Conservation (phyloP, 306 rosid species). For the Ochetophila trinervis region DNA sequence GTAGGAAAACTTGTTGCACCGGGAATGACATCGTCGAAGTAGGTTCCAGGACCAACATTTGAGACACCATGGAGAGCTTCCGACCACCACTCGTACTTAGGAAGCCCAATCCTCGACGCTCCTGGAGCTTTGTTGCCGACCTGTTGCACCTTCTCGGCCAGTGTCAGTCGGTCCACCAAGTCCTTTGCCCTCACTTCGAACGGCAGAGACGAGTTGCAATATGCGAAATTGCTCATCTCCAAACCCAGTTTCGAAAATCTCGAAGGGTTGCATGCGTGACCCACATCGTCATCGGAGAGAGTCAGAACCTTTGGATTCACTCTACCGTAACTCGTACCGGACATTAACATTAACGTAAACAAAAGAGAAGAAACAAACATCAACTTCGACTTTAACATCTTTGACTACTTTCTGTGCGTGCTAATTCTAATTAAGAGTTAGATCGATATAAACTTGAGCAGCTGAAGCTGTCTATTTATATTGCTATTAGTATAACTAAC, state of each 20-base stretch:
- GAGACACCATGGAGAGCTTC: constrained; percentile 28
- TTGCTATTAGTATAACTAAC: too few relatives aligned
- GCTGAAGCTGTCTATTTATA: too few relatives aligned
- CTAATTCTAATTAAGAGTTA: too few relatives aligned
- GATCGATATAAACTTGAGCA: too few relatives aligned
- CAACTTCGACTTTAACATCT: too few relatives aligned
- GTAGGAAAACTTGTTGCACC: constrained; percentile 23
- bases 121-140: constrained; percentile 7
- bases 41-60: constrained; percentile 18
- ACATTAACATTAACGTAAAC: too few relatives aligned
- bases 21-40: constrained; percentile 12
- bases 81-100: constrained; percentile 24
- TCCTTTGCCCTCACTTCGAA: constrained; percentile 11
- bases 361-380: too few relatives aligned
- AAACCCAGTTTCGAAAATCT: not conserved
- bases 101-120: constrained; percentile 7
- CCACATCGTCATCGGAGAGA: too few relatives aligned
- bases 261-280: constrained; percentile 8
- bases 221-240: not conserved
- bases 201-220: not conserved
- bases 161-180: constrained; percentile 19
- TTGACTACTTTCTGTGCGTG: too few relatives aligned
- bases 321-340: too few relatives aligned
- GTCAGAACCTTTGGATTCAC: too few relatives aligned
- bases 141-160: constrained; percentile 13